These are phyloP conservation scores for Xylaria digitata DNA, from an alignment of 2,329 filamentous ascomycete species.

Conservation along the genomic window DNA sequence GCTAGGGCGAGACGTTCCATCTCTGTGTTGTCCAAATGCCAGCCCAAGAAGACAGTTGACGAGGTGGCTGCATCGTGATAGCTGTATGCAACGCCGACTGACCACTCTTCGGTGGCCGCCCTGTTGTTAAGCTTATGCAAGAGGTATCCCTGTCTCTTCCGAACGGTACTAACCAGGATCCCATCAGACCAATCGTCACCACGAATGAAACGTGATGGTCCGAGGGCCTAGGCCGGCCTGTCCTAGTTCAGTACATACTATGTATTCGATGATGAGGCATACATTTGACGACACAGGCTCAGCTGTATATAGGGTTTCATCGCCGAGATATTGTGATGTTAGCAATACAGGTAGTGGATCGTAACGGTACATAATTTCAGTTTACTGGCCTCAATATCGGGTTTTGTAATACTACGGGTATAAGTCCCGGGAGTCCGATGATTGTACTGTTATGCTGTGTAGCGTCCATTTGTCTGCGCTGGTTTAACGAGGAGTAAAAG, in stretches of 20 bases:
- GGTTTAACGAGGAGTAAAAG: slow-evolving; percentile 23
- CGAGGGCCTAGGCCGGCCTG: slow-evolving; percentile 24
- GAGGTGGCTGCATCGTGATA: slow-evolving; percentile 35
- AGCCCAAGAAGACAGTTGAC: slow-evolving; percentile 31
- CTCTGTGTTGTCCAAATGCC: slow-evolving; percentile 34
- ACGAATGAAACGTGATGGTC: slow-evolving; percentile 12
- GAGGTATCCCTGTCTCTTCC: slow-evolving; percentile 17
- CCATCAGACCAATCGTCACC: slow-evolving; percentile 19
- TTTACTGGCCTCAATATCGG: neutral
- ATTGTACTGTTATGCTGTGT: slow-evolving; percentile 23
- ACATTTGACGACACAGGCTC: slow-evolving; percentile 15
- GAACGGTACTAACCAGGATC: slow-evolving; percentile 15
- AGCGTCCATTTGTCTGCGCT: slow-evolving; percentile 9
- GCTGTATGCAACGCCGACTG: slow-evolving; percentile 29
- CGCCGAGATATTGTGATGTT: slow-evolving; percentile 16
- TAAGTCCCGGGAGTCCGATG: slow-evolving; percentile 15
- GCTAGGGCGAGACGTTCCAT: slow-evolving; percentile 27
- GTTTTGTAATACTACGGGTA: slow-evolving; percentile 13
- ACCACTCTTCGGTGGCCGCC: slow-evolving; percentile 25
- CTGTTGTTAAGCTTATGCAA: slow-evolving; percentile 33
- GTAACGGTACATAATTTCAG: slow-evolving; percentile 16
- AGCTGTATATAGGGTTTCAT: slow-evolving; percentile 13
- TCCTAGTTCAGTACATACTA: slow-evolving; percentile 6
- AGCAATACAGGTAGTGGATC: slow-evolving; percentile 9
- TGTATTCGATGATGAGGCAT: slow-evolving; percentile 18